Conservation (phyloP, 495 filamentous ascomycete species). For the Letharia lupina region DNA sequence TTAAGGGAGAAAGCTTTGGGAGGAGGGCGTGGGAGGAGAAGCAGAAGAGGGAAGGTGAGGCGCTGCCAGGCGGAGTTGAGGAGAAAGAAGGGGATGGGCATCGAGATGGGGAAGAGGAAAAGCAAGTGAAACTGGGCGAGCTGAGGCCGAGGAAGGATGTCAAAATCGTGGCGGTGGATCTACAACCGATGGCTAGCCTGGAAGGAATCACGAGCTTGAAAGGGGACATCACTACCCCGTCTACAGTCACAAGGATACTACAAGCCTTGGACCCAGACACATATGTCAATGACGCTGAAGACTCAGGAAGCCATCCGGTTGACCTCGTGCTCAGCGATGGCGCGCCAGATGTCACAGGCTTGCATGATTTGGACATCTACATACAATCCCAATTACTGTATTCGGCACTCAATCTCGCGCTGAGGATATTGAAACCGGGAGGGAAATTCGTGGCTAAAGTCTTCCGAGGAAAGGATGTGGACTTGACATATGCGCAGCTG, state of each 20-base stretch:
- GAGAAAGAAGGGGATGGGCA: slow-evolving; percentile 20
- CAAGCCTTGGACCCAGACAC: slow-evolving; percentile 72
- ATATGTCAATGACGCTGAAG: slow-evolving; percentile 30
- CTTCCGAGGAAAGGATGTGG: slow-evolving; percentile 87
- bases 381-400: slow-evolving; percentile 93
- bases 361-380: slow-evolving; percentile 97
- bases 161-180: slow-evolving; percentile 89
- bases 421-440: slow-evolving; percentile 83
- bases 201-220: slow-evolving; percentile 84
- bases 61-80: slow-evolving; percentile 29
- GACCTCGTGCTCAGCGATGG: slow-evolving; percentile 92
- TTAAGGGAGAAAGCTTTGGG: slow-evolving; percentile 86
- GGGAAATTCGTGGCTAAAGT: slow-evolving; percentile 98
- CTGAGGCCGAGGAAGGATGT: slow-evolving; percentile 60
- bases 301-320: slow-evolving; percentile 53
- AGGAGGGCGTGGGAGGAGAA: slow-evolving; percentile 77
- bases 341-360: slow-evolving; percentile 89
- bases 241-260: slow-evolving; percentile 80
- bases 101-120: slow-evolving; percentile 28
- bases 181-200: slow-evolving; percentile 90
- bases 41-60: slow-evolving; percentile 47
- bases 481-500: slow-evolving; percentile 84
- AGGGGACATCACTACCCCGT: slow-evolving; percentile 95
- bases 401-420: slow-evolving; percentile 81
- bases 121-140: slow-evolving; percentile 24